Base-by-base conservation (phyloP, 768 basidiomycete genomes). In the Gloeopeniophorella convolvens region DNA sequence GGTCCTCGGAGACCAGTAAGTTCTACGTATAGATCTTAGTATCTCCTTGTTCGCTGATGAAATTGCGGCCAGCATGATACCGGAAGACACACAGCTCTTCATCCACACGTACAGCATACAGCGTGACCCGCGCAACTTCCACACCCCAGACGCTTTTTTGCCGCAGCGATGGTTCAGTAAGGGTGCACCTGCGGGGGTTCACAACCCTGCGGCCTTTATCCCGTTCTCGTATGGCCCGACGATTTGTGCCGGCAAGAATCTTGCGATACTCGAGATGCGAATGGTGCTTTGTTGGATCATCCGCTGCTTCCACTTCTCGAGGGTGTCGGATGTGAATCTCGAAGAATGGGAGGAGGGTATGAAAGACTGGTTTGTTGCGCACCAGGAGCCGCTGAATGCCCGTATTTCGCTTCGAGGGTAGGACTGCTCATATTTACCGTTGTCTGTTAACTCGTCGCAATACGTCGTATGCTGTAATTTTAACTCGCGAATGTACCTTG, bases 211-310 rank as follows among this genome's bases (percentile, higher is more conserved):
- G 2, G 71, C 70, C n/a, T 74, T 72, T 51, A 63, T 71, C 24
- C 71, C 74, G 0, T 74, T 74, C 56, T 73, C 73, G 3, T 50
- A 61, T 12, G 74, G 74, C 2, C 70, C 73, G 16, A 58, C 66
- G 11, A 70, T 62, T 27, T 76, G 74, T 39, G 70, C 66, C 0
- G 74, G 74, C 3, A 72, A 70, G 58, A 68, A 65, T 34, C 62
- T 75, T 16, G 74, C 73, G 23, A 56, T 62, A 57, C 63, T 65
- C 59, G 70, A 73, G 57, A 66, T 74, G 64, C 59, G 70, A 5
- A 67, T 70, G 64, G 55, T 72, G 15, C 51, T 70, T 8, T 68
- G 67, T 32, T 36, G 65, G 31, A 40, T 74, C 44, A 53, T 76
- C 45, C 65, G 65, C 18, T 61, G 55, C 27, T 74, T 73, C 54